Percentiles rank a stretch among this genome's conserved stretches.
phyloP scores from a whole-genome alignment of 495 filamentous ascomycete species.

The Bathelium albidoporum region DNA sequence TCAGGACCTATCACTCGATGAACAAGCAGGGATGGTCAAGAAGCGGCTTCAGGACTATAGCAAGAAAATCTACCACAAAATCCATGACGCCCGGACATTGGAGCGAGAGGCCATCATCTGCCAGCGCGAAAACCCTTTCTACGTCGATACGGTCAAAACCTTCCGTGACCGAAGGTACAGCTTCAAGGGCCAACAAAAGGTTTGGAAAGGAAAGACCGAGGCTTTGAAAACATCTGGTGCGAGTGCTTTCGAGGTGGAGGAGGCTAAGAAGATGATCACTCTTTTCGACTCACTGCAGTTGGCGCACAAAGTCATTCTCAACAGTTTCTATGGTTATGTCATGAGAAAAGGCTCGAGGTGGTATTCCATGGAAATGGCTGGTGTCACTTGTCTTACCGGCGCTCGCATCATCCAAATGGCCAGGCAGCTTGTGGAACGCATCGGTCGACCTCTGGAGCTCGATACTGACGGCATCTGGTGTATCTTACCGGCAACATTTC shows the following conservation, averaged over 20 bases:
- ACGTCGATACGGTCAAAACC: conserved; percentile 88
- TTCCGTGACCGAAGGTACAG: conserved; percentile 96
- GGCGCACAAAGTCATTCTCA: conserved; percentile 97
- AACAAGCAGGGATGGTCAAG: conserved; percentile 71
- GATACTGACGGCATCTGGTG: conserved; percentile 99
- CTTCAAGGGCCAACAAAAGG: conserved; percentile 96
- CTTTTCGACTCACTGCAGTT: conserved; percentile 93
- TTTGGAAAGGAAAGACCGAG: conserved; percentile 95
- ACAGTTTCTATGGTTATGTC: conserved; percentile 98
- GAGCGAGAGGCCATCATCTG: conserved; percentile 96
- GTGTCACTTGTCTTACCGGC: conserved; percentile 93
- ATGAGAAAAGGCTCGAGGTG: conserved; percentile 98
- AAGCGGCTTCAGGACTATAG: conserved; percentile 88
- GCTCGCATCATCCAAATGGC: conserved; percentile 98
- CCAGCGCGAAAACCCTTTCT: conserved; percentile 97
- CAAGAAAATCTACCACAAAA: conserved; percentile 99
- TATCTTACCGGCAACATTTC: conserved; percentile 94
- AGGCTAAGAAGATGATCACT: conserved; percentile 97
- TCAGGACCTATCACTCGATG: conserved; percentile 68
- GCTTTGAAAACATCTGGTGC: conserved; percentile 74
- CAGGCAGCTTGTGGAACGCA: conserved; percentile 82
- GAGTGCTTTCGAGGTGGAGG: conserved; percentile 65
- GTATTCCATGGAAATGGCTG: conserved; percentile 99
- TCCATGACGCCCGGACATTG: conserved; percentile 88
- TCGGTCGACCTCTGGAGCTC: conserved; percentile 90